These are phyloP conservation scores for Penicillium robsamsonii DNA, from an alignment of 495 filamentous ascomycete genomes.

Conservation along the genomic window DNA sequence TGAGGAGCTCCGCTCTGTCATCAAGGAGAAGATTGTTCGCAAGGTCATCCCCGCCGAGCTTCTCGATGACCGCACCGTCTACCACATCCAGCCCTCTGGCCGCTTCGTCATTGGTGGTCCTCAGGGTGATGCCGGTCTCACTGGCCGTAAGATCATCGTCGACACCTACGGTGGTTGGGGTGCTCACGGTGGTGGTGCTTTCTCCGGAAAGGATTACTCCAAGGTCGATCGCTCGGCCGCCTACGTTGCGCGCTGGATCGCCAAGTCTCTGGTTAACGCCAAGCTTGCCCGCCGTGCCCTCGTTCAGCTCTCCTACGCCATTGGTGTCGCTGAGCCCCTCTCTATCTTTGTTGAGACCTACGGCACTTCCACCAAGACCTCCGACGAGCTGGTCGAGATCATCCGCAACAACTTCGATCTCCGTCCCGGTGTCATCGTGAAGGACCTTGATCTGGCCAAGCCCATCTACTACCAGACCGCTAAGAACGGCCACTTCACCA, in stretches of 20 bases:
- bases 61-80: conserved; percentile 87
- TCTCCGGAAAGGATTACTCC: conserved; percentile 99
- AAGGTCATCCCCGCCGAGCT: conserved; percentile 88
- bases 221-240: conserved; percentile 99
- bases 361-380: conserved; percentile 69
- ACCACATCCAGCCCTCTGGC: conserved; percentile 97
- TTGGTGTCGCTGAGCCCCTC: conserved; percentile 95
- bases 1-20: conserved; percentile 88
- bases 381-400: conserved; percentile 91
- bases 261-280: conserved; percentile 91
- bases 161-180: conserved; percentile 99
- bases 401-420: conserved; percentile 95
- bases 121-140: conserved; percentile 98
- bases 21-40: conserved; percentile 97
- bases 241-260: conserved; percentile 96
- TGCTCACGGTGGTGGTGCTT: conserved; percentile 98
- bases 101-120: conserved; percentile 99
- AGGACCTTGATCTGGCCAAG: conserved; percentile 89
- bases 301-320: conserved; percentile 98
- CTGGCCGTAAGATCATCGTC: conserved; percentile 99
- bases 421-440: conserved; percentile 95
- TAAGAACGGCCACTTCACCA: conserved; percentile 99
- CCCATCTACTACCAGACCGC: conserved; percentile 98
- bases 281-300: conserved; percentile 86
- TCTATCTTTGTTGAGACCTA: conserved; percentile 71